Evolutionary conservation across 2,329 filamentous ascomycete genomes (phyloP).

Genomic region (Colletotrichum orbiculare): DNA sequence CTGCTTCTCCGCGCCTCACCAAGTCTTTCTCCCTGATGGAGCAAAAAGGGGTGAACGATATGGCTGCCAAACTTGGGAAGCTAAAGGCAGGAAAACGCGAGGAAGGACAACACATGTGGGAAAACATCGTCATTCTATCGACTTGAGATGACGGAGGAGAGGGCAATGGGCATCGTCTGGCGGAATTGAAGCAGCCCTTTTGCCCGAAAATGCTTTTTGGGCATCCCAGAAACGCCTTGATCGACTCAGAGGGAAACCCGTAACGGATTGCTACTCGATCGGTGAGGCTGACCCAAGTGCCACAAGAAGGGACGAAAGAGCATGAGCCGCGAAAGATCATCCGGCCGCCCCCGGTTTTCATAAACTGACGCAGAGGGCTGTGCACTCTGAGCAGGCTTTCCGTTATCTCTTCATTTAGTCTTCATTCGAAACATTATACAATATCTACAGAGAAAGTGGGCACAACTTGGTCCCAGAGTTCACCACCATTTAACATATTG

Average conservation of each 20-base stretch:
- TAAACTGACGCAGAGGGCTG: not conserved
- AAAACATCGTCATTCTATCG: conserved; percentile 1
- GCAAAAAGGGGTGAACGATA: not conserved
- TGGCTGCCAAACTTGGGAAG: not conserved
- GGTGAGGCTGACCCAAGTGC: not conserved
- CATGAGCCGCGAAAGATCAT: not conserved
- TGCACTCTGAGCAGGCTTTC: not conserved
- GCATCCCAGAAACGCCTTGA: not conserved
- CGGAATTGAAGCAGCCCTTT: not conserved
- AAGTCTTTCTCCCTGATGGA: not conserved
- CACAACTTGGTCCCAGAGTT: conserved; percentile 3
- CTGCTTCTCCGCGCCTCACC: not conserved
- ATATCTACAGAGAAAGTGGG: conserved; percentile 31
- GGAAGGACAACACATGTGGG: not conserved
- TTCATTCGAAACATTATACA: conserved; percentile 22
- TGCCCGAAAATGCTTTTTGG: not conserved
- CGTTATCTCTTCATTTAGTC: conserved; percentile 10
- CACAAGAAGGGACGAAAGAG: not conserved
- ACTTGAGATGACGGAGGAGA: conserved; percentile 9
- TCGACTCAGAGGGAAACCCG: conserved; percentile 12
- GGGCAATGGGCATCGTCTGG: not conserved
- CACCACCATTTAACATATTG: not conserved
- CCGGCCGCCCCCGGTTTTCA: not conserved
- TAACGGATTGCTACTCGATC: not conserved
- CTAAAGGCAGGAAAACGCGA: not conserved